Base-by-base conservation (phyloP, 495 filamentous ascomycete genomes). In the Aspergillus incahuasiensis region DNA sequence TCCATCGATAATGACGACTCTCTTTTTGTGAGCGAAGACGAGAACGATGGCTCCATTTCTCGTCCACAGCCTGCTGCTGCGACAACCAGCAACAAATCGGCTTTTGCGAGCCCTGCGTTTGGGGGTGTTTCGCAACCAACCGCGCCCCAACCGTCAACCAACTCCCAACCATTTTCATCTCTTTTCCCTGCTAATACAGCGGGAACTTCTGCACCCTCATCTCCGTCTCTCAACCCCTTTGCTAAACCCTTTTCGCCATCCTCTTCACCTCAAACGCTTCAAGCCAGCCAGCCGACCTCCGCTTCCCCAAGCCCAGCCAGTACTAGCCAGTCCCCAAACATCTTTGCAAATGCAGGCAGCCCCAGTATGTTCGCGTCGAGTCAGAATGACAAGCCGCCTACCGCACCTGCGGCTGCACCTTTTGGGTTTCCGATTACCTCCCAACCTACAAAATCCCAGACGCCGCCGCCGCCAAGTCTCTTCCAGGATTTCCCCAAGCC, bases 1-100 rank as follows among this genome's bases (percentile, higher is more conserved):
- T 41, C 51, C 5, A 39, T 55, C 9, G 30, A 50, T 20, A 58
- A 74, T 20, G 65, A 74, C 24, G 71, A 74, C 35, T 64, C 69
- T 15, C 69, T 80, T 25, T 80, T 80, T 49, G 68, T 80, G 25
- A 71, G 67, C 56, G 71, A 70, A 25, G 67, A 70, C 25, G 72
- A 71, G 5, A 77, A 75, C 20, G 54, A 64, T 41, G 59, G 45
- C 11, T 28, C 46, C 19, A 16, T 34, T 20, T 28, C 45, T 49
- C 18, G 32, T 22, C 32, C 15, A n/a, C 25, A 18, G 6, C 46
- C 3, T 22, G 30, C 11, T 25, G 46, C 57, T 48, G n/a, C 45
- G 18, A 34, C 39, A 7, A 45, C 15, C 6, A 42, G 46, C 9
- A 45, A 9, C 6, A 42, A 46, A 3, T 42, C 52, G 11, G 45